A percentile compares a stretch with the other conserved stretches of the same genome.
These are phyloP conservation scores for Aureobasidium sp. DNA, from an alignment of 2,329 filamentous ascomycete genomes.

Conservation along the genomic window DNA sequence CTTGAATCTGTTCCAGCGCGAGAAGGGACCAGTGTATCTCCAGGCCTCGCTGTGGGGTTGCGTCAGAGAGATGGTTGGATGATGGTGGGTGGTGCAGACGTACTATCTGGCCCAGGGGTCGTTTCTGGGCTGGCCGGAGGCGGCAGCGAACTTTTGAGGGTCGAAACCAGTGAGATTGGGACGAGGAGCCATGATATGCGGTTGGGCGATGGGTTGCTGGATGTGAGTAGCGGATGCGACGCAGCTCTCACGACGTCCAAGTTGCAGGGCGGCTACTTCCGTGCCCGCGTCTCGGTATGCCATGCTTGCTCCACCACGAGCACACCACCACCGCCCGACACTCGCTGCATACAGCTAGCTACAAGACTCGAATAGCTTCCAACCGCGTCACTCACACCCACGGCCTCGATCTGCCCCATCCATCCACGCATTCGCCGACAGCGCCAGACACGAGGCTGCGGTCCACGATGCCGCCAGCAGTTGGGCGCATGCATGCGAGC, in stretches of 20 bases:
- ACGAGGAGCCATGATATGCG: slow-evolving; percentile 39
- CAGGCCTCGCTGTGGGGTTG: slow-evolving; percentile 66
- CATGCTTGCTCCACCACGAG: background rate
- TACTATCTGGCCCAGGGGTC: slow-evolving; percentile 58
- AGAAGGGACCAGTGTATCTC: slow-evolving; percentile 86
- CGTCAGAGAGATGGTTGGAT: background rate
- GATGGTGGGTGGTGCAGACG: slow-evolving; percentile 18
- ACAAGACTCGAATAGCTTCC: background rate
- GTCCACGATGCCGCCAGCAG: slow-evolving; percentile 48
- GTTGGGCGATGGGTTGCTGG: background rate
- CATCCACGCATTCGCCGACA: background rate
- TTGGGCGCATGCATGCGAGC: slow-evolving; percentile 49
- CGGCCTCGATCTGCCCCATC: background rate
- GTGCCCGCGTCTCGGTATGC: background rate
- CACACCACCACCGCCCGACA: background rate
- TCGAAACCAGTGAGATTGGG: slow-evolving; percentile 90
- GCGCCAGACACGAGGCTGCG: background rate
- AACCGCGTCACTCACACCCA: background rate
- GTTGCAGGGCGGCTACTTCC: background rate
- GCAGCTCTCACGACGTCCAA: background rate
- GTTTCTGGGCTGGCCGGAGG: slow-evolving; percentile 52
- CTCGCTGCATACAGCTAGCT: background rate
- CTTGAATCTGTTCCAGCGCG: slow-evolving; percentile 82
- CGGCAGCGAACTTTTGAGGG: slow-evolving; percentile 66
- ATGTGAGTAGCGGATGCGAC: background rate